Conservation (phyloP, 768 basidiomycete species). For the Leccinum ochraceum region DNA sequence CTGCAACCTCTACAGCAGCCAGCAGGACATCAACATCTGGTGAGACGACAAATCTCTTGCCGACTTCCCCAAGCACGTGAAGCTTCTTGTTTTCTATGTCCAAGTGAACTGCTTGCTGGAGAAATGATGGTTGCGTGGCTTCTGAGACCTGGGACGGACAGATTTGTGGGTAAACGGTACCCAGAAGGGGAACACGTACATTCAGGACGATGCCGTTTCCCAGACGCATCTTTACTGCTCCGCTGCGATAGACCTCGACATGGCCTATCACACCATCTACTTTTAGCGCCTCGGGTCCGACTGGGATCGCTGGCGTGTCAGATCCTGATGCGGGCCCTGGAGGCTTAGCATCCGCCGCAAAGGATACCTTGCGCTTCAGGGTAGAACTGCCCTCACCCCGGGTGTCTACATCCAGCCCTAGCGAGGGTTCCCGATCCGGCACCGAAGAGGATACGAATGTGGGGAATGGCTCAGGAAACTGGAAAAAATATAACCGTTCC, state of each 20-base stretch:
- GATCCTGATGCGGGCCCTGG: slow-evolving; percentile 36
- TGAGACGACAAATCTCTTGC: slow-evolving; percentile 80
- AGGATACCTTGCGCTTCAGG: slow-evolving; percentile 53
- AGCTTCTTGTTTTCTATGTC: slow-evolving; percentile 60
- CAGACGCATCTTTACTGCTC: slow-evolving; percentile 83
- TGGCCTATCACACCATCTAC: slow-evolving; percentile 82
- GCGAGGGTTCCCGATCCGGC: slow-evolving; percentile 28
- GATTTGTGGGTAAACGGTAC: slow-evolving; percentile 1
- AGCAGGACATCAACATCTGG: slow-evolving; percentile 82
- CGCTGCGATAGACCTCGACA: slow-evolving; percentile 83
- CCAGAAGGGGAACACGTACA: slow-evolving; percentile 40
- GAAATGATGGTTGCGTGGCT: slow-evolving; percentile 82
- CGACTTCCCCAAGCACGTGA: slow-evolving; percentile 81
- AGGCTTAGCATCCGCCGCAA: slow-evolving; percentile 60
- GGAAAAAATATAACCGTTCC: slow-evolving; percentile 83
- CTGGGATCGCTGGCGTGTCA: slow-evolving; percentile 20
- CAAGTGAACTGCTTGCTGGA: slow-evolving; percentile 82
- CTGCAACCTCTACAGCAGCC: slow-evolving; percentile 58
- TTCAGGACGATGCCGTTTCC: slow-evolving; percentile 81
- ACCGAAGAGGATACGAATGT: slow-evolving; percentile 51
- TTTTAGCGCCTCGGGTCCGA: slow-evolving; percentile 23
- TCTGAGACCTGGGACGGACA: slow-evolving; percentile 60
- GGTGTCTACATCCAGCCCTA: slow-evolving; percentile 38
- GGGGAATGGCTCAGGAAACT: slow-evolving; percentile 87
- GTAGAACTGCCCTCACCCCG: slow-evolving; percentile 27